Evolutionary conservation across 2,329 filamentous ascomycete species (phyloP).

Genomic region (Orbilia blumenaviensis): DNA sequence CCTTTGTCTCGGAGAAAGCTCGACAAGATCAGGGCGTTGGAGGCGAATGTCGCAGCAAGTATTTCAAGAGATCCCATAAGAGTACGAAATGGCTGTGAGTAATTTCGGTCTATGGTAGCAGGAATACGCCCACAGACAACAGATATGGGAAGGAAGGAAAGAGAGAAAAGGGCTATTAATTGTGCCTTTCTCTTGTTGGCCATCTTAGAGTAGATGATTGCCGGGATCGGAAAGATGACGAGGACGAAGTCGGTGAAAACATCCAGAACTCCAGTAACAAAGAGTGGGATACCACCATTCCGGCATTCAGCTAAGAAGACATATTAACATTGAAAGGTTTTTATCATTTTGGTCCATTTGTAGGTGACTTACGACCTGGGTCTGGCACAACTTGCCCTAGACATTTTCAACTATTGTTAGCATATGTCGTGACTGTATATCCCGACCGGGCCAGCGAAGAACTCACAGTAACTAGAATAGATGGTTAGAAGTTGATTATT

Average conservation of each 20-base stretch:
- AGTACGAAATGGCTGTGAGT: constrained; percentile 85
- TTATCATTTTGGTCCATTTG: background rate
- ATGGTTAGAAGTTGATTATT: constrained; percentile 18
- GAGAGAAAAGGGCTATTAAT: constrained; percentile 80
- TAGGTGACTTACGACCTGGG: constrained; percentile 70
- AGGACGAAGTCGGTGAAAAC: constrained; percentile 88
- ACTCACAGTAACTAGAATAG: constrained; percentile 55
- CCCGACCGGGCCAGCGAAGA: background rate
- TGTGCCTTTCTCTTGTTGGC: constrained; percentile 78
- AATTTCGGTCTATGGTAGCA: constrained; percentile 74
- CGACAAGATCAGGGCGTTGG: constrained; percentile 88
- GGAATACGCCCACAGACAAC: constrained; percentile 85
- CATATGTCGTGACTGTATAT: background rate
- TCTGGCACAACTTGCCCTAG: constrained; percentile 79
- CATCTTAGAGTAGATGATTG: constrained; percentile 83
- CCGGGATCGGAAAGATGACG: constrained; percentile 86
- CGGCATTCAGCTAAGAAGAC: constrained; percentile 69
- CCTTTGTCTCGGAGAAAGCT: constrained; percentile 92
- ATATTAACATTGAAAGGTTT: constrained; percentile 3
- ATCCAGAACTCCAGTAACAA: constrained; percentile 90
- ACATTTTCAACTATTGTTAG: constrained; percentile 17
- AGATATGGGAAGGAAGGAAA: constrained; percentile 80
- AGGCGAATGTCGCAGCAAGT: constrained; percentile 83
- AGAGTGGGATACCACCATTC: constrained; percentile 83
- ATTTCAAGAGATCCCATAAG: constrained; percentile 90